A percentile compares a stretch with the other conserved stretches of the same genome.
These are phyloP conservation scores for Citrus trifoliata DNA, from an alignment of 345 rosid species.

Conservation along the genomic window DNA sequence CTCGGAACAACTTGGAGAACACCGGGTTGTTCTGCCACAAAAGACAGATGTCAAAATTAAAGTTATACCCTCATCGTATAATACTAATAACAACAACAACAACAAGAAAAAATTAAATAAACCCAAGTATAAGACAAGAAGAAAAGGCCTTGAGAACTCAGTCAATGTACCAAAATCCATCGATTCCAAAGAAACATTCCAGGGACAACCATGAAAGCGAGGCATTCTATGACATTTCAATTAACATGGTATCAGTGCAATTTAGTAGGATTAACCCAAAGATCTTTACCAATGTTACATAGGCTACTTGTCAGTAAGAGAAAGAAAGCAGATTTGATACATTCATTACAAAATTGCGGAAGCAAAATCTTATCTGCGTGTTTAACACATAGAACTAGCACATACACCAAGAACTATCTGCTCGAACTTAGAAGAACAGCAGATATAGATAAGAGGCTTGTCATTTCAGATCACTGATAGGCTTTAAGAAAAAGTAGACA, in stretches of 20 bases:
- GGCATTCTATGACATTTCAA: neutral
- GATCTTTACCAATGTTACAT: too few species aligned
- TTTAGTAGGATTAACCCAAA: neutral
- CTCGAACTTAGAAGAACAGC: neutral
- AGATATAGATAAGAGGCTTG: neutral
- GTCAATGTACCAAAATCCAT: too few species aligned
- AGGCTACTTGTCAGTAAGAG: too few species aligned
- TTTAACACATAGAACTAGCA: neutral
- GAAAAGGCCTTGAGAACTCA: too few species aligned
- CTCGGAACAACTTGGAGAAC: slow-evolving; percentile 81
- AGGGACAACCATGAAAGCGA: too few species aligned
- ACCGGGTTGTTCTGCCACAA: slow-evolving; percentile 73
- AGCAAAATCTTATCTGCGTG: too few species aligned
- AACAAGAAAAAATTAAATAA: neutral
- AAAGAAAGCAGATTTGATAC: neutral
- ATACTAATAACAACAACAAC: neutral
- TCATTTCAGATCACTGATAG: neutral
- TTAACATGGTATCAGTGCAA: neutral
- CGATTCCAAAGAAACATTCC: too few species aligned
- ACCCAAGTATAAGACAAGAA: neutral
- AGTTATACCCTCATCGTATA: neutral
- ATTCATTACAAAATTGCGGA: too few species aligned
- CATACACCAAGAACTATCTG: neutral
- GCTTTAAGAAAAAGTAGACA: neutral
- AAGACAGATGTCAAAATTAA: neutral